These are phyloP conservation scores for Penicillium angulare DNA, from an alignment of 495 filamentous ascomycete genomes.

Conservation along the genomic window DNA sequence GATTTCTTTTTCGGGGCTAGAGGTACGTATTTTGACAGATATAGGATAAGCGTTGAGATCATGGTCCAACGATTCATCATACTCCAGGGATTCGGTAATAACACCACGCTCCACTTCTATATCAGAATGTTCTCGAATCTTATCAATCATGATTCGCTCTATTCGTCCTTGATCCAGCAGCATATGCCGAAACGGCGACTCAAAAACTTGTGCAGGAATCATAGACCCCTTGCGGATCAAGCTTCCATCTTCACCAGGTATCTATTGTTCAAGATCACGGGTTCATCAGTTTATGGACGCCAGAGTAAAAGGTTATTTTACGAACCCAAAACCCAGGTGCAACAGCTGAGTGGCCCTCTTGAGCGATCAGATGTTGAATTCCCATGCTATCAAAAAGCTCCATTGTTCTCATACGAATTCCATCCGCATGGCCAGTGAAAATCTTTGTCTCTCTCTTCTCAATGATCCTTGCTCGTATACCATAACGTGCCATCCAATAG, in stretches of 20 bases:
- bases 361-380: conserved; percentile 57
- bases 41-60: conserved; percentile 54
- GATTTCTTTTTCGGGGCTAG: conserved; percentile 44
- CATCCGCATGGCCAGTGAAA: conserved; percentile 61
- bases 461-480: conserved; percentile 57
- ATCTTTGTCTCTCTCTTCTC: conserved; percentile 58
- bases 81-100: conserved; percentile 43
- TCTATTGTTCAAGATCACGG: conserved; percentile 14
- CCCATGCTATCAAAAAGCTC: conserved; percentile 69
- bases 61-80: conserved; percentile 40
- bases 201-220: conserved; percentile 51
- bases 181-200: conserved; percentile 53
- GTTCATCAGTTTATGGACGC: too few species aligned
- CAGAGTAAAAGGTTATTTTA: background rate
- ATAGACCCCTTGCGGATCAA: conserved; percentile 48
- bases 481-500: conserved; percentile 60
- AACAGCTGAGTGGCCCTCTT: conserved; percentile 56
- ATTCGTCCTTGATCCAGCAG: conserved; percentile 57
- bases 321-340: conserved; percentile 39
- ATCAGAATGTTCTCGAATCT: conserved; percentile 40
- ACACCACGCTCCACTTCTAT: conserved; percentile 52
- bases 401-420: conserved; percentile 55
- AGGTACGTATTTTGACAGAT: conserved; percentile 41
- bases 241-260: conserved; percentile 42
- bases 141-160: conserved; percentile 56